These are phyloP conservation scores for Phellopilus nigrolimitatus DNA, from an alignment of 1,284 basidiomycete genomes.

Conservation along the genomic window DNA sequence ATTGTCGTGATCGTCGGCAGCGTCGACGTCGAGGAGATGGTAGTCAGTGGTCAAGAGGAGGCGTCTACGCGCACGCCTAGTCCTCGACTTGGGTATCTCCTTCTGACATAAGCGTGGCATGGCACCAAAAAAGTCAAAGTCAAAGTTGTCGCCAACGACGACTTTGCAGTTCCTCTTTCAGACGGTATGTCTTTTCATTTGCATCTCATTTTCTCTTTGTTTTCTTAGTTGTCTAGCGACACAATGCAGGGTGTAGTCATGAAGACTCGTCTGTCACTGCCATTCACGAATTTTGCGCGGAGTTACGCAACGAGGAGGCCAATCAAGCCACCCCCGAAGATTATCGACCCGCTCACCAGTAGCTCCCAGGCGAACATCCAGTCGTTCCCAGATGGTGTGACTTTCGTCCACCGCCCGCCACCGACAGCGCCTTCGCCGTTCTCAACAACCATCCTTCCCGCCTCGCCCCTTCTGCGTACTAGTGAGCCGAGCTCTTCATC, in stretches of 20 bases:
- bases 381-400: conserved; percentile 51
- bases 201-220: neutral
- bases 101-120: neutral
- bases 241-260: neutral
- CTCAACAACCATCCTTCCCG: conserved; percentile 61
- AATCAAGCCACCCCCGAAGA: conserved; percentile 52
- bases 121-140: neutral
- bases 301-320: conserved; percentile 43
- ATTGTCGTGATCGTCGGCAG: no score
- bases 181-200: neutral
- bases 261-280: neutral
- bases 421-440: conserved; percentile 64
- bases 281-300: conserved; percentile 16
- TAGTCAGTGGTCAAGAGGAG: conserved; percentile 12
- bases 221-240: neutral
- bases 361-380: conserved; percentile 53
- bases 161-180: neutral
- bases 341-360: conserved; percentile 59
- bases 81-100: no score
- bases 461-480: conserved; percentile 57
- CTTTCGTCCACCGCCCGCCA: conserved; percentile 75
- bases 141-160: neutral
- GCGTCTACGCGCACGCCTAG: conserved; percentile 2
- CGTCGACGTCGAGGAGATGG: conserved; percentile 19
- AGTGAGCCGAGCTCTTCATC: neutral